phyloP scores from a whole-genome alignment of 2,329 filamentous ascomycete species.

The Pestalotiopsis sp. region DNA sequence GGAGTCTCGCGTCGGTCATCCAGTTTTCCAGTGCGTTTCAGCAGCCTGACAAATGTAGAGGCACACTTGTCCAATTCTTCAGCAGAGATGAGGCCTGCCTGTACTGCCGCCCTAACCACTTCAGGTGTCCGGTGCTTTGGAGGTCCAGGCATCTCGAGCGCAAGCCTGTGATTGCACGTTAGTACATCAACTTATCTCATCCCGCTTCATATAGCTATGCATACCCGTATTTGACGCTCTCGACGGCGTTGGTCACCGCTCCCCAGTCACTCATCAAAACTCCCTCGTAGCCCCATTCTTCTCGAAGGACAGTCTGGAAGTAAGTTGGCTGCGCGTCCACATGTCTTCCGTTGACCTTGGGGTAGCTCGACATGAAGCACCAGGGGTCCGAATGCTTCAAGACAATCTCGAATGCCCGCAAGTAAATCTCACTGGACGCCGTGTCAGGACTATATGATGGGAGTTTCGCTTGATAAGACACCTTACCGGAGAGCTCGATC shows the following conservation, averaged over 20 bases:
- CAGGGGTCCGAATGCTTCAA: conserved; percentile 56
- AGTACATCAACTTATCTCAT: neutral
- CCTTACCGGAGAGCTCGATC: neutral
- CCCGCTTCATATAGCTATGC: neutral
- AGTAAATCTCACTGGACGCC: conserved; percentile 60
- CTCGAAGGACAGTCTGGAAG: neutral
- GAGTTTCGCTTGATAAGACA: conserved; percentile 19
- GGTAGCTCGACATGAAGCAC: conserved; percentile 61
- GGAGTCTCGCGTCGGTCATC: neutral
- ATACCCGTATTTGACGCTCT: neutral
- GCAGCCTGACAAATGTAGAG: neutral
- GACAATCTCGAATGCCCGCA: conserved; percentile 65
- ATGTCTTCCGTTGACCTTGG: conserved; percentile 33
- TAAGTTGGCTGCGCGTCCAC: neutral
- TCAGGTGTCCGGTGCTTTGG: neutral
- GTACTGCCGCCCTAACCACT: neutral
- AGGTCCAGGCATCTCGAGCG: conserved; percentile 8
- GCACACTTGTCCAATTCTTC: neutral
- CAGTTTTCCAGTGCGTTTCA: neutral
- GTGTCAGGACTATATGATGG: conserved; percentile 45
- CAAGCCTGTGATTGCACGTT: neutral
- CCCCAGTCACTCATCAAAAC: conserved; percentile 1
- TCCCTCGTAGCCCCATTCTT: conserved; percentile 2
- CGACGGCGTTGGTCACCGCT: neutral
- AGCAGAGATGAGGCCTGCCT: neutral